Conservation (phyloP, 148 eudicot species). For the Vaccinium corymbosum region DNA sequence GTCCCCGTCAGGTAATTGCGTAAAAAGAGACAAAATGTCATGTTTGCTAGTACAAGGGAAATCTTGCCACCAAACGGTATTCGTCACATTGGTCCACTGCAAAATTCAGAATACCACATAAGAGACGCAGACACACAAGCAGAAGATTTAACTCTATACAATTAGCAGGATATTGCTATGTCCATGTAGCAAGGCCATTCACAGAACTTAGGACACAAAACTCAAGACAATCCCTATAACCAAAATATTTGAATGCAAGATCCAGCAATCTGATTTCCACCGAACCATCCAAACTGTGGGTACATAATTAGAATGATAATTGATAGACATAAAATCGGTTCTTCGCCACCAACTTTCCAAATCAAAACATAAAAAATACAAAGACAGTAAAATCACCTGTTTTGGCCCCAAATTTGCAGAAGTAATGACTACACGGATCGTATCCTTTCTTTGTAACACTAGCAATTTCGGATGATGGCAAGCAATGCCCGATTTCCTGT, state of each 20-base stretch:
- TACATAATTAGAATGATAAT: background rate
- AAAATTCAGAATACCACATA: constrained; percentile 21
- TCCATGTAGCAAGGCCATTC: background rate
- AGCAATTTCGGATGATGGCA: constrained; percentile 94
- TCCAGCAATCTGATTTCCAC: constrained; percentile 1
- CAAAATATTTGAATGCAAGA: background rate
- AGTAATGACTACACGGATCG: constrained; percentile 64
- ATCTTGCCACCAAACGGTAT: constrained; percentile 98
- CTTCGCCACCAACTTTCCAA: background rate
- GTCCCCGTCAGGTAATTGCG: constrained; percentile 33
- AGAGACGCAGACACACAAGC: background rate
- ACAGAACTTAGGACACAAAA: background rate
- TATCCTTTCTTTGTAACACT: constrained; percentile 77
- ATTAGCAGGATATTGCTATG: background rate
- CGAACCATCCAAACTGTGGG: background rate
- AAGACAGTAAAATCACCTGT: constrained; percentile 48
- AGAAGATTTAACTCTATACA: background rate
- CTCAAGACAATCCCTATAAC: background rate
- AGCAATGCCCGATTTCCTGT: constrained; percentile 69
- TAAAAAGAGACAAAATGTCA: constrained; percentile 57
- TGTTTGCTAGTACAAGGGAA: constrained; percentile 58
- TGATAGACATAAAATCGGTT: background rate
- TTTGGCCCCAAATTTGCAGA: constrained; percentile 83
- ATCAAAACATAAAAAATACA: background rate
- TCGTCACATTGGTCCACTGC: constrained; percentile 84